Conservation (phyloP, 208 protist genomes). For the Trypanosoma lewisi region DNA sequence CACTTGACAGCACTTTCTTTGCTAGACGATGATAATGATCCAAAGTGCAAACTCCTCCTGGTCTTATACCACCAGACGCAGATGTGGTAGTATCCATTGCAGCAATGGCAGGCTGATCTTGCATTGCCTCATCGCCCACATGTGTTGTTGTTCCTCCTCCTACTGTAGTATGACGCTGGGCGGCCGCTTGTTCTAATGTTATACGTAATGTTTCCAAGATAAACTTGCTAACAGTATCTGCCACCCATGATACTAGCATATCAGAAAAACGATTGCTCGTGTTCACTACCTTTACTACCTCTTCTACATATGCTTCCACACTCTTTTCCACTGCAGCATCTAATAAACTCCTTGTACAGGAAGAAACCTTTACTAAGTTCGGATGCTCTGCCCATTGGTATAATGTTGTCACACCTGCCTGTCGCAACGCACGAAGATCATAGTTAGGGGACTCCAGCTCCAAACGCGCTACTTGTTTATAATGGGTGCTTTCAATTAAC, state of each 20-base stretch:
- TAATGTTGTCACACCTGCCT: slow-evolving; percentile 70
- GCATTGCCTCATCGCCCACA: slow-evolving; percentile 1
- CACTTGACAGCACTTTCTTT: slow-evolving; percentile 61
- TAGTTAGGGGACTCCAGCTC: slow-evolving; percentile 47
- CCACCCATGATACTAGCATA: slow-evolving; percentile 49
- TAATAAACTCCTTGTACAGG: slow-evolving; percentile 65
- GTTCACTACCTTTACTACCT: slow-evolving; percentile 65
- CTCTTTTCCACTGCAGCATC: slow-evolving; percentile 77
- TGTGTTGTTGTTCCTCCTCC: background rate
- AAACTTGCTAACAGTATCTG: slow-evolving; percentile 75
- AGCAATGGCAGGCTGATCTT: background rate
- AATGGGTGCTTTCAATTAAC: slow-evolving; percentile 64
- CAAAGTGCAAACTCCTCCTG: slow-evolving; percentile 75
- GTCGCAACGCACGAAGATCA: slow-evolving; percentile 60
- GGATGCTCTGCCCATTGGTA: slow-evolving; percentile 82
- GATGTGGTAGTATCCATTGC: slow-evolving; percentile 11
- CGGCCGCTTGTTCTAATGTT: slow-evolving; percentile 48
- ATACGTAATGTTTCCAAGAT: slow-evolving; percentile 68
- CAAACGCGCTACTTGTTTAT: slow-evolving; percentile 69
- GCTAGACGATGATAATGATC: slow-evolving; percentile 70
- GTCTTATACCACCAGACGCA: slow-evolving; percentile 16
- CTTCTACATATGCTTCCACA: slow-evolving; percentile 62
- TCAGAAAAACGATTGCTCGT: slow-evolving; percentile 40
- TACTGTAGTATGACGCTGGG: slow-evolving; percentile 20
- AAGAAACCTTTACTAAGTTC: slow-evolving; percentile 69